Evolutionary conservation across 73 alveolate genomes (phyloP).

Genomic region (Paramecium pentaurelia): DNA sequence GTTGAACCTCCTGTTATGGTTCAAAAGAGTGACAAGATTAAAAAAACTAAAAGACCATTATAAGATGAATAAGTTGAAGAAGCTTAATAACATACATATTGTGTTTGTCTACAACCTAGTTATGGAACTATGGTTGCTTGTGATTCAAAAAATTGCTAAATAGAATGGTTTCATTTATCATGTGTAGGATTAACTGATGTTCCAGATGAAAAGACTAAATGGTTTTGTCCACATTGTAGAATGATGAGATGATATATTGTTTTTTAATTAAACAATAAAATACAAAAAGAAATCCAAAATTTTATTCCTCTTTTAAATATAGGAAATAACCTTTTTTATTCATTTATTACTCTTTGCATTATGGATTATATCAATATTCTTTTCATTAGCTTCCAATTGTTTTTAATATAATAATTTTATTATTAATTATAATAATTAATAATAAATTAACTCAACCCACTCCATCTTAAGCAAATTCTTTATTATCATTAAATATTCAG

Average conservation of each 20-base stretch:
- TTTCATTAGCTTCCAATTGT: neutral
- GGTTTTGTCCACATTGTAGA: constrained; percentile 29
- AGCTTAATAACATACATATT: neutral
- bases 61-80: neutral
- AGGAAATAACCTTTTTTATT: too few species aligned
- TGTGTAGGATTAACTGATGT: neutral
- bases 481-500: too few species aligned
- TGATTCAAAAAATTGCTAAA: neutral
- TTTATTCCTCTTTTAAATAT: too few species aligned
- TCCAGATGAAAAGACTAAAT: constrained; percentile 1
- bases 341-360: neutral
- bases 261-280: neutral
- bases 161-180: constrained; percentile 15
- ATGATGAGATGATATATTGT: neutral
- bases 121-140: constrained; percentile 26
- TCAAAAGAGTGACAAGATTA: neutral
- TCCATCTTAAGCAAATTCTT: too few species aligned
- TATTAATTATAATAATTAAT: too few species aligned
- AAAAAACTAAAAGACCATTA: neutral
- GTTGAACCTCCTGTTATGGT: neutral
- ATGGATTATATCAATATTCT: neutral
- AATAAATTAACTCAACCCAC: too few species aligned
- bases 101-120: neutral
- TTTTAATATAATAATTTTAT: neutral
- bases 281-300: neutral